Evolutionary conservation across 2,329 filamentous ascomycete species (phyloP).

Genomic region (Fusarium irregulare): DNA sequence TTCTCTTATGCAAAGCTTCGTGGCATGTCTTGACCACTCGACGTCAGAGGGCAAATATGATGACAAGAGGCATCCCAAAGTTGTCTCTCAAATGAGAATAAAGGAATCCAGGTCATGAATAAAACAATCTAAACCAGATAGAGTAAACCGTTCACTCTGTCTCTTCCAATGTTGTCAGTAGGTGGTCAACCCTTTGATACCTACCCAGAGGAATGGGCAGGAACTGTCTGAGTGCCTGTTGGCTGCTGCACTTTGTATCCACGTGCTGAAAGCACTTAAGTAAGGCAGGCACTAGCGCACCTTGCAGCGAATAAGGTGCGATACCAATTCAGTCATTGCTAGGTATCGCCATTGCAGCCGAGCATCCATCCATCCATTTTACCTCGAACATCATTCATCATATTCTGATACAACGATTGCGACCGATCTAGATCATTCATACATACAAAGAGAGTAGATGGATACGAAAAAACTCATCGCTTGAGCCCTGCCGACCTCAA

Average conservation of each 20-base stretch:
- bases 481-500: constrained; percentile 6
- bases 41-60: neutral
- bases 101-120: neutral
- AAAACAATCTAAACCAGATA: neutral
- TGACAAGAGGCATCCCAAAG: neutral
- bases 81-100: neutral
- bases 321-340: neutral
- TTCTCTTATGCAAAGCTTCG: constrained; percentile 46
- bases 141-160: neutral
- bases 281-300: neutral
- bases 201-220: neutral
- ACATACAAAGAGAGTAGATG: neutral
- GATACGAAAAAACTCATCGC: neutral
- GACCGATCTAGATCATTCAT: neutral
- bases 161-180: neutral
- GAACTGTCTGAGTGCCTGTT: neutral
- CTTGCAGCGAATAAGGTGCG: neutral
- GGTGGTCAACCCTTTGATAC: neutral
- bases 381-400: neutral
- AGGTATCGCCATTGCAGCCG: neutral
- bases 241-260: neutral
- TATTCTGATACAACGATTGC: neutral
- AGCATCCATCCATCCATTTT: neutral
- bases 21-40: constrained; percentile 42
- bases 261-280: constrained; percentile 2